phyloP scores from a whole-genome alignment of 768 basidiomycete species.

The Suillus subluteus region DNA sequence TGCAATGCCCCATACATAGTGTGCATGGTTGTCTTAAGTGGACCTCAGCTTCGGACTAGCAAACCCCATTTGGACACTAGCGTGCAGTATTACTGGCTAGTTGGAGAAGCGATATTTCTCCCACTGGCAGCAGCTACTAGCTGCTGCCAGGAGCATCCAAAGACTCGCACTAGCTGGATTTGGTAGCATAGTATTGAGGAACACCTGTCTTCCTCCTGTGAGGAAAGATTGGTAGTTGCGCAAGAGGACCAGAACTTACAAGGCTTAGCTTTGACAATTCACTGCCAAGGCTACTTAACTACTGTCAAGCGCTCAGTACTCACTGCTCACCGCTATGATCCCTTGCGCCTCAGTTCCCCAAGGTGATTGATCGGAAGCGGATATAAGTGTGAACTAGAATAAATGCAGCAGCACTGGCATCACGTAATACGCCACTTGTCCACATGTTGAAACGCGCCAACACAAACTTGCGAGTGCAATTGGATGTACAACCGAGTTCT shows the following conservation, averaged over 20 bases:
- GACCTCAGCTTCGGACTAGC: neutral
- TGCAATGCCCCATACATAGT: too few relatives aligned
- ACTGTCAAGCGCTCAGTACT: neutral
- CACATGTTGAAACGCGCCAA: neutral
- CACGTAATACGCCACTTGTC: neutral
- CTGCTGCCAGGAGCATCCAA: neutral
- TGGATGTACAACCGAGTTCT: neutral
- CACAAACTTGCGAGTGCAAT: neutral
- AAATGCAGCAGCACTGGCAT: neutral
- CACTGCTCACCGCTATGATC: too few relatives aligned
- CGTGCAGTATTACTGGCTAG: neutral
- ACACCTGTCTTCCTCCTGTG: neutral
- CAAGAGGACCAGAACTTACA: neutral
- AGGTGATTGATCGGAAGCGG: neutral
- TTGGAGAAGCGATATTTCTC: neutral
- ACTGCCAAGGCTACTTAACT: neutral
- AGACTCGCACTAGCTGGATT: neutral
- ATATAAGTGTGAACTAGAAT: neutral
- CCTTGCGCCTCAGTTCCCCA: neutral
- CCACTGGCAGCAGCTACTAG: neutral
- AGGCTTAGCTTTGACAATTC: slow-evolving; percentile 2
- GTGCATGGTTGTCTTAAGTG: neutral
- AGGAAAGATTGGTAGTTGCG: neutral
- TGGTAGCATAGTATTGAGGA: neutral
- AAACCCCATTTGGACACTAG: slow-evolving; percentile 1